Evolutionary conservation across 257 asterid species (phyloP).

Genomic region (Solanum gandarillasii): DNA sequence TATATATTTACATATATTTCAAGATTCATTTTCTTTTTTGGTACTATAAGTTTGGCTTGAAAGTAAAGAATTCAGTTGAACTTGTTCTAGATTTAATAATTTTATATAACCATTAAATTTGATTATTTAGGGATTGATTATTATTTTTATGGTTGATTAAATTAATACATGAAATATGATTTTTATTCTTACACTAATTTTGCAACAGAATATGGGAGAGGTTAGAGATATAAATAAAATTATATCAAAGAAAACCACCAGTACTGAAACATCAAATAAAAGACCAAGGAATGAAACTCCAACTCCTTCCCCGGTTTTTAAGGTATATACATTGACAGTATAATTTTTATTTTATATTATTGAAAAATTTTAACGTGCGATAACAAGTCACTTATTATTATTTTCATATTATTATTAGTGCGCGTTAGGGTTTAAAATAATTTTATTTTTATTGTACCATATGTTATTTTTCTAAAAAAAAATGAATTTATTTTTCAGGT

Average conservation of each 20-base stretch:
- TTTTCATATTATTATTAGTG: not conserved
- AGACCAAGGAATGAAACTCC: slow-evolving; percentile 49
- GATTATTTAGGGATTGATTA: not conserved
- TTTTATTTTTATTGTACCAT: not conserved
- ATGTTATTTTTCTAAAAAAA: not conserved
- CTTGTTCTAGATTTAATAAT: not conserved
- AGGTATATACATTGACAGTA: slow-evolving; percentile 19
- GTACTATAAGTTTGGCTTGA: not conserved
- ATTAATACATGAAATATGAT: not conserved
- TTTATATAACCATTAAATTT: not conserved
- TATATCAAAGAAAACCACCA: slow-evolving; percentile 23
- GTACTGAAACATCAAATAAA: slow-evolving; percentile 37
- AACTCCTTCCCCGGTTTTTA: slow-evolving; percentile 52
- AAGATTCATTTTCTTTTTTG: not conserved
- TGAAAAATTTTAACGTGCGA: rapidly evolving
- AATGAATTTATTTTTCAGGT: slow-evolving; percentile 28
- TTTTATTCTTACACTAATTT: not conserved
- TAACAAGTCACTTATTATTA: not conserved
- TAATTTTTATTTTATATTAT: not conserved
- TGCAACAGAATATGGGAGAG: slow-evolving; percentile 21
- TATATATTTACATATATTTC: not conserved
- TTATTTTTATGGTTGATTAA: not conserved
- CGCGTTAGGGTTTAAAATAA: not conserved
- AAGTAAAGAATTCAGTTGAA: not conserved
- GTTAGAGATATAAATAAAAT: slow-evolving; percentile 15